A percentile compares a stretch with the other conserved stretches of the same genome.
These are phyloP conservation scores for Flueggea neowawraea DNA, from an alignment of 441 rosid species.

Conservation along the genomic window DNA sequence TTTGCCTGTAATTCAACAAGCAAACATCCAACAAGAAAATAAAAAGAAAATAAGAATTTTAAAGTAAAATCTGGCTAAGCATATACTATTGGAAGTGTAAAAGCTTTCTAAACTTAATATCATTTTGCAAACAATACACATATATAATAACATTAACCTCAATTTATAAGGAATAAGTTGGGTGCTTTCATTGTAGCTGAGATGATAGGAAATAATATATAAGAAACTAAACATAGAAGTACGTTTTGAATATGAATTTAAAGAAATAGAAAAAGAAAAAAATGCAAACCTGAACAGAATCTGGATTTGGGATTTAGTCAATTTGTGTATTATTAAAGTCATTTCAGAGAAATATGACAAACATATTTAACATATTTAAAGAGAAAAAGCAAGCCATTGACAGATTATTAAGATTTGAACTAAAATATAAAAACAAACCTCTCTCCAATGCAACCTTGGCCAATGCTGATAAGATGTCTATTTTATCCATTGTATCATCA, in stretches of 20 bases:
- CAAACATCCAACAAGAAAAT: neutral
- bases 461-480: conserved; percentile 72
- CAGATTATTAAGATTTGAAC: neutral
- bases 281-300: conserved; percentile 29
- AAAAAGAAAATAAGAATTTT: neutral
- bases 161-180: too few relatives aligned
- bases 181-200: too few relatives aligned
- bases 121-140: too few relatives aligned
- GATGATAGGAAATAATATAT: too few relatives aligned
- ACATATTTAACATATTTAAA: too few relatives aligned
- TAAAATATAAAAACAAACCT: conserved; percentile 41
- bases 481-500: conserved; percentile 70
- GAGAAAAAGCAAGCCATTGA: neutral
- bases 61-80: too few relatives aligned
- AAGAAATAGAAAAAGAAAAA: neutral
- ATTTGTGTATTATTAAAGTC: conserved; percentile 34
- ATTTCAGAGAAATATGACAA: neutral
- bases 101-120: too few relatives aligned
- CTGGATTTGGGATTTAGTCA: neutral
- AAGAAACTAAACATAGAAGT: too few relatives aligned
- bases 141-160: too few relatives aligned
- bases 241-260: too few relatives aligned
- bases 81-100: too few relatives aligned
- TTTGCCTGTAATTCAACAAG: conserved; percentile 22
- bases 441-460: conserved; percentile 91